These are phyloP conservation scores for Aspergillus amoenus DNA, from an alignment of 2,329 filamentous ascomycete species.

Conservation along the genomic window DNA sequence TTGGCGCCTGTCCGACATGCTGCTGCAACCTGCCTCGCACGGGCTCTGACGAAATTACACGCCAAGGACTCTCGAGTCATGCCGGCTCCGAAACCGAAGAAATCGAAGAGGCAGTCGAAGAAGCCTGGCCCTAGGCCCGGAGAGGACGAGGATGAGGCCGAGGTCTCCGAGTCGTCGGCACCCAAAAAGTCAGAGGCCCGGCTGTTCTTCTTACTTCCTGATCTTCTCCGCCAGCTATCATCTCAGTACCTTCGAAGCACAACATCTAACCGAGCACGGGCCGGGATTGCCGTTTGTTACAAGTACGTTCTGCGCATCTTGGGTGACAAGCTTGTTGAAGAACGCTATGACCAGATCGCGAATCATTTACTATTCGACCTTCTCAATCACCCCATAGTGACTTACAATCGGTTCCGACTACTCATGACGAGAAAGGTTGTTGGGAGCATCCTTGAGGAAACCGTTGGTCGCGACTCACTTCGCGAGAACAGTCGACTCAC, in stretches of 20 bases:
- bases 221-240: constrained; percentile 77
- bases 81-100: constrained; percentile 61
- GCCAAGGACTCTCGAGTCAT: constrained; percentile 58
- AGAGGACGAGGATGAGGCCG: constrained; percentile 72
- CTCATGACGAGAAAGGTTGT: constrained; percentile 83
- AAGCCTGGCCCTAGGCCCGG: constrained; percentile 56
- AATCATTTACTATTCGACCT: constrained; percentile 79
- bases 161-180: constrained; percentile 71
- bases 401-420: constrained; percentile 82
- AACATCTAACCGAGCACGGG: constrained; percentile 76
- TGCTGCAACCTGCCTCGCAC: constrained; percentile 79
- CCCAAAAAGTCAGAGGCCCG: constrained; percentile 70
- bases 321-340: constrained; percentile 79
- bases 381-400: constrained; percentile 71
- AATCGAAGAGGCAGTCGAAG: constrained; percentile 71
- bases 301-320: constrained; percentile 74
- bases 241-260: constrained; percentile 75
- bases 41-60: constrained; percentile 78
- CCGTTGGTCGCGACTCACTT: constrained; percentile 76
- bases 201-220: constrained; percentile 71
- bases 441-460: constrained; percentile 77
- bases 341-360: constrained; percentile 76
- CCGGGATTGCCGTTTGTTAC: constrained; percentile 85
- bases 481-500: constrained; percentile 86
- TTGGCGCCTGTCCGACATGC: constrained; percentile 77